Conservation (phyloP, 2,329 filamentous ascomycete species). For the Phialophora verrucosa region DNA sequence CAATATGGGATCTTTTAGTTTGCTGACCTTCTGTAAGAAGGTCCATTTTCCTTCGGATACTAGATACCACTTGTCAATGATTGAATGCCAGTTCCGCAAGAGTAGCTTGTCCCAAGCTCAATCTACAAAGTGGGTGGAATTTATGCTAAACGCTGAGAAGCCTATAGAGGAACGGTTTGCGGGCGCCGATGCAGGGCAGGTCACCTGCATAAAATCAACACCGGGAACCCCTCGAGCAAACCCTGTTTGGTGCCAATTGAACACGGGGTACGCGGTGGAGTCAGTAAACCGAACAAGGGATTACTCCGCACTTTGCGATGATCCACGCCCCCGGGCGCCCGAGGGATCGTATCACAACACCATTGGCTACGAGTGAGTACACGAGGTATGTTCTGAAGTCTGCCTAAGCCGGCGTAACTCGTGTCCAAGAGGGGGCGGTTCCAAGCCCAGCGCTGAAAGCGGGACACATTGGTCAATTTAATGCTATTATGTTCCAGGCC, state of each 20-base stretch:
- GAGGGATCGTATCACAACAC: not conserved
- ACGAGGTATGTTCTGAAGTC: not conserved
- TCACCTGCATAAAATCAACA: not conserved
- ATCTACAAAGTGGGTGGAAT: not conserved
- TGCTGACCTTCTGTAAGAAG: conserved; percentile 10
- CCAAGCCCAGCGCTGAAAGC: not conserved
- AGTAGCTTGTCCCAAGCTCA: too few relatives aligned
- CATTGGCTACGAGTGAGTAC: not conserved
- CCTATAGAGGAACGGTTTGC: not conserved
- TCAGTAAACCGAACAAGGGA: too few relatives aligned
- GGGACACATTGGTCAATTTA: not conserved
- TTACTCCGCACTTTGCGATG: not conserved
- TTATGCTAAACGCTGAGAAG: not conserved
- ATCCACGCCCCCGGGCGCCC: not conserved
- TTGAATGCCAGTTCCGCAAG: conserved; percentile 5
- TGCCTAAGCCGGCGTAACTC: not conserved
- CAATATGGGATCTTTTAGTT: conserved; percentile 5
- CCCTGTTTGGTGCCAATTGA: not conserved
- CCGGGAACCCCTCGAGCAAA: not conserved
- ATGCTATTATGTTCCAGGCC: not conserved
- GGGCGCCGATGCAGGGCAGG: not conserved
- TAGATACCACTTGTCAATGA: conserved; percentile 29
- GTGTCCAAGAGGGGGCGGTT: not conserved
- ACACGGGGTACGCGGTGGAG: not conserved
- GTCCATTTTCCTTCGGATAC: conserved; percentile 12